These are phyloP conservation scores for Fusarium papillatum DNA, from an alignment of 2,329 filamentous ascomycete genomes.

Conservation along the genomic window DNA sequence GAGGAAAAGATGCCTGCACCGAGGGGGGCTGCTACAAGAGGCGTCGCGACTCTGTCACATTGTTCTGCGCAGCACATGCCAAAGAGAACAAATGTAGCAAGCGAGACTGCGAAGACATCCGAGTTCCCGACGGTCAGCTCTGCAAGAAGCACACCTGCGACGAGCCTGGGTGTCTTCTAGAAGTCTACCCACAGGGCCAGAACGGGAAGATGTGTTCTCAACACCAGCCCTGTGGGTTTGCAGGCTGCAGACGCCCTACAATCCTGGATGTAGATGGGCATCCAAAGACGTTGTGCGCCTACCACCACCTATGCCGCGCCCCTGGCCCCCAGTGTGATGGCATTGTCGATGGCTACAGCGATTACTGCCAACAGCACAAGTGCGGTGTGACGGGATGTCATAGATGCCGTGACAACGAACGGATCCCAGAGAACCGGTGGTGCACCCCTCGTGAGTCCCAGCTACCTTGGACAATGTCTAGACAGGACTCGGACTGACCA, in stretches of 20 bases:
- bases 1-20: conserved; percentile 10
- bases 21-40: conserved; percentile 6
- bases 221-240: conserved; percentile 31
- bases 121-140: not conserved
- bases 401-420: conserved; percentile 9
- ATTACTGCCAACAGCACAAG: conserved; percentile 26
- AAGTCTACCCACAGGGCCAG: not conserved
- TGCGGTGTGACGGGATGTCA: conserved; percentile 18
- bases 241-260: conserved; percentile 10
- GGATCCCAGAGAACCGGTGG: not conserved
- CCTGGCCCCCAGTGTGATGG: conserved; percentile 13
- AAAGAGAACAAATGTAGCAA: conserved; percentile 2
- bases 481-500: conserved; percentile 3
- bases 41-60: not conserved
- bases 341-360: not conserved
- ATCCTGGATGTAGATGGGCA: not conserved
- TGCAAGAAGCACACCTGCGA: conserved; percentile 25
- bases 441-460: conserved; percentile 28
- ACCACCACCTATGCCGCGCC: conserved; percentile 25
- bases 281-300: conserved; percentile 15
- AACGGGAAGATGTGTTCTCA: conserved; percentile 3
- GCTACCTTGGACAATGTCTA: not conserved
- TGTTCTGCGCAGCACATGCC: conserved; percentile 19
- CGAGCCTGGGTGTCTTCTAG: not conserved
- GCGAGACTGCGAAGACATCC: conserved; percentile 4